Conservation (phyloP, 345 rosid genomes). For the Populus pruinosa region DNA sequence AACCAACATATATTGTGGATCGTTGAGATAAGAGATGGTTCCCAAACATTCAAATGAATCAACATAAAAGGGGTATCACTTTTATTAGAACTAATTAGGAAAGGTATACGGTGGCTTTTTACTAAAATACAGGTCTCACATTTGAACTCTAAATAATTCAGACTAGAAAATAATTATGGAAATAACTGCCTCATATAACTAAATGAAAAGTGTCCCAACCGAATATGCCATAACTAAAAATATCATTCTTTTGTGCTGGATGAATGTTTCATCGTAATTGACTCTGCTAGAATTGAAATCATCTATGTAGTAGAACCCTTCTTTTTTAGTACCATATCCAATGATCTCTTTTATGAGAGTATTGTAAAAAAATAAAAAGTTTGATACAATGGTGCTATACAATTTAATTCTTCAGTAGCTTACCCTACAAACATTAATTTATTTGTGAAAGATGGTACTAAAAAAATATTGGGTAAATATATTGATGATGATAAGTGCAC, state of each 20-base stretch:
- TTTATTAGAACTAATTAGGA: neutral
- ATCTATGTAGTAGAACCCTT: neutral
- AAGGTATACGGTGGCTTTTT: neutral
- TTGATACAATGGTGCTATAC: neutral
- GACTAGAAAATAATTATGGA: neutral
- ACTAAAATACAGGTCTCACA: slow-evolving; percentile 1
- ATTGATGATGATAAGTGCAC: neutral
- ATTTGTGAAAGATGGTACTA: neutral
- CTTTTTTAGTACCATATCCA: neutral
- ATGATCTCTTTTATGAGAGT: neutral
- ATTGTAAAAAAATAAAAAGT: neutral
- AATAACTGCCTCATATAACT: neutral
- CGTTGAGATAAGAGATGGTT: neutral
- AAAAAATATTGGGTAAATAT: neutral
- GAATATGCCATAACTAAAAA: neutral
- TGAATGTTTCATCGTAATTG: neutral
- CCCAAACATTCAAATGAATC: neutral
- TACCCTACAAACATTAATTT: neutral
- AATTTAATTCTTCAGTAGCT: neutral
- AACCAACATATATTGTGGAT: neutral
- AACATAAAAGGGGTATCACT: neutral
- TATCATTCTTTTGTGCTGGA: neutral
- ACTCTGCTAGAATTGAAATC: neutral
- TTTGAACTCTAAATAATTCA: neutral
- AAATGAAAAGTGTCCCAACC: neutral